These are phyloP conservation scores for Golovinomyces cichoracearum DNA, from an alignment of 2,329 filamentous ascomycete genomes.

Conservation along the genomic window DNA sequence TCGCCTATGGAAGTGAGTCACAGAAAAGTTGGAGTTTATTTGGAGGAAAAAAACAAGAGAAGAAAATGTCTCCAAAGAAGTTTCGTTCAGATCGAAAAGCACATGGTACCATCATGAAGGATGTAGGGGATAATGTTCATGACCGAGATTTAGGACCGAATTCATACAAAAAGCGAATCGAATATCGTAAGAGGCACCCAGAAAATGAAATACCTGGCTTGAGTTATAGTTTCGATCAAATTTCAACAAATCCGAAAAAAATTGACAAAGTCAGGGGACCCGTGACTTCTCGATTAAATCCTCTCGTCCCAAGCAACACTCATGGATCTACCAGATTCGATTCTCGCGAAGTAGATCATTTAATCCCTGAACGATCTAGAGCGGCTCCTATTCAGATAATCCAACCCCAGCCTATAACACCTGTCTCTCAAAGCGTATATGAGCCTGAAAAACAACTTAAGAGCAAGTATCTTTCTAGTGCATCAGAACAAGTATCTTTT, in stretches of 20 bases:
- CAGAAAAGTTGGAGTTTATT: conserved; percentile 15
- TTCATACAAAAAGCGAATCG: neutral
- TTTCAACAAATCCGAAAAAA: neutral
- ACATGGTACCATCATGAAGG: neutral
- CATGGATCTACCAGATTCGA: neutral
- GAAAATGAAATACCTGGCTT: neutral
- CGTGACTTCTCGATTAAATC: conserved; percentile 13
- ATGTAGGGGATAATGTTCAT: neutral
- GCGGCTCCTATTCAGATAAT: conserved; percentile 47
- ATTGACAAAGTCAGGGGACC: neutral
- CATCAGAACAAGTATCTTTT: neutral
- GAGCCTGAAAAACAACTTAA: conserved; percentile 19
- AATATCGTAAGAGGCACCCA: neutral
- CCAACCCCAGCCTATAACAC: conserved; percentile 56
- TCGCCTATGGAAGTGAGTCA: conserved; percentile 28
- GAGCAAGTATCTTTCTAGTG: neutral
- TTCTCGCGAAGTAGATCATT: neutral
- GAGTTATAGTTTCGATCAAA: neutral
- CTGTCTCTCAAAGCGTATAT: conserved; percentile 44
- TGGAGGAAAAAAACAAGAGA: conserved; percentile 11
- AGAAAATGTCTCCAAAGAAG: neutral
- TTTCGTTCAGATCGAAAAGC: neutral
- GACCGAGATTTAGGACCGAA: neutral
- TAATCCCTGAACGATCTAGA: conserved; percentile 23
- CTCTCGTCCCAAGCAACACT: conserved; percentile 4